A percentile compares a stretch with the other conserved stretches of the same genome.
Evolutionary conservation across 2,329 filamentous ascomycete genomes (phyloP).

Genomic region (Fonsecaea monophora): DNA sequence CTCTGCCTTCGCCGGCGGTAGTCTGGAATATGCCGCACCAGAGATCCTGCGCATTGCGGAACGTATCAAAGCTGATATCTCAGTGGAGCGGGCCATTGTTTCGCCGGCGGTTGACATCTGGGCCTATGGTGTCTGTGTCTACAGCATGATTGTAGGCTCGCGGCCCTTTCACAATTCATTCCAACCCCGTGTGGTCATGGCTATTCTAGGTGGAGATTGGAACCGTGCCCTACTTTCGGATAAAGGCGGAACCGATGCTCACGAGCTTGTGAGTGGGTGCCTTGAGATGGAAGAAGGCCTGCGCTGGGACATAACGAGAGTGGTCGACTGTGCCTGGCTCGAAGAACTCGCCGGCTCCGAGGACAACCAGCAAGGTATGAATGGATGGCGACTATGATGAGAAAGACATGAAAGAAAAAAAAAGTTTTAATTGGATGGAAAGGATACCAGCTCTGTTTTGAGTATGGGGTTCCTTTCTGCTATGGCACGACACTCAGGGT

Average conservation of each 20-base stretch:
- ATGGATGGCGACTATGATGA: constrained; percentile 32
- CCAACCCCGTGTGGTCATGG: constrained; percentile 63
- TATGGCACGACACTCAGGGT: neutral
- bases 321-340: constrained; percentile 64
- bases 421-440: neutral
- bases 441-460: neutral
- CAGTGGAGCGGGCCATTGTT: constrained; percentile 40
- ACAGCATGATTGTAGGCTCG: constrained; percentile 65
- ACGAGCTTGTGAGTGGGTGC: constrained; percentile 66
- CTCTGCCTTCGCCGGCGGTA: constrained; percentile 61
- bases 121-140: constrained; percentile 71
- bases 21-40: constrained; percentile 62
- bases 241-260: constrained; percentile 50
- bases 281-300: constrained; percentile 62
- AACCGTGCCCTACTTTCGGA: constrained; percentile 46
- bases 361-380: constrained; percentile 25
- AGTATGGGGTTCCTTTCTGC: neutral
- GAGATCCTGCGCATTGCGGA: constrained; percentile 52
- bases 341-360: constrained; percentile 42
- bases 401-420: neutral
- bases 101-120: constrained; percentile 68
- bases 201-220: constrained; percentile 68
- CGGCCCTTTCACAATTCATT: constrained; percentile 69
- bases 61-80: constrained; percentile 30
- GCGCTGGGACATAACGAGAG: constrained; percentile 64